Conservation (phyloP, 2,329 filamentous ascomycete genomes). For the Penicillium verrucosum region DNA sequence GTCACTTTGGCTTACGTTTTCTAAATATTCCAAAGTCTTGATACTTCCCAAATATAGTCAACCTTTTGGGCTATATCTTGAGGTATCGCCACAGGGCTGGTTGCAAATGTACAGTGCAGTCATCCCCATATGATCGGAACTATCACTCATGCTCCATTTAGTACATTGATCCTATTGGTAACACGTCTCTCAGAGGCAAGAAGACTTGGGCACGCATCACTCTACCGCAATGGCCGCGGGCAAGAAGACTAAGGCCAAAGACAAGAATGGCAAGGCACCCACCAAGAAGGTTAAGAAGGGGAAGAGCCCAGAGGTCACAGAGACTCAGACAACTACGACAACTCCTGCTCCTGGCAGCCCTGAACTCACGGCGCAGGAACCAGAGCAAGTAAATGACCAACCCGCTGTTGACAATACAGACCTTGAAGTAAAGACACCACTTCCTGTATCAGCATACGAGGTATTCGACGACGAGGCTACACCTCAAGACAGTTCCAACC, state of each 20-base stretch:
- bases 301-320: conserved; percentile 29
- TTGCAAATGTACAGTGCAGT: conserved; percentile 34
- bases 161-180: conserved; percentile 30
- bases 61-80: conserved; percentile 33
- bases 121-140: conserved; percentile 28
- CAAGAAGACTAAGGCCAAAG: conserved; percentile 32
- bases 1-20: conserved; percentile 18
- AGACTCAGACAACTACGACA: conserved; percentile 22
- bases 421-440: conserved; percentile 5
- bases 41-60: conserved; percentile 19
- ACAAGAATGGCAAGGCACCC: conserved; percentile 27
- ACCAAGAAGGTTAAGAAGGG: conserved; percentile 36
- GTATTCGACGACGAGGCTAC: conserved; percentile 1
- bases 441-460: conserved; percentile 5
- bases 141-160: conserved; percentile 24
- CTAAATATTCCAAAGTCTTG: conserved; percentile 16
- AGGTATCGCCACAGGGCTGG: conserved; percentile 24
- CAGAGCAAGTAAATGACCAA: conserved; percentile 15
- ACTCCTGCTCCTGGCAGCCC: conserved; percentile 22
- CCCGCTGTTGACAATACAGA: conserved; percentile 1
- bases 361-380: conserved; percentile 17
- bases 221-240: conserved; percentile 27
- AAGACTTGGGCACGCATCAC: conserved; percentile 33
- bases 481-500: not conserved
- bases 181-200: conserved; percentile 28